Evolutionary conservation across 2,329 filamentous ascomycete species (phyloP).

Genomic region (Colletotrichum kahawae): DNA sequence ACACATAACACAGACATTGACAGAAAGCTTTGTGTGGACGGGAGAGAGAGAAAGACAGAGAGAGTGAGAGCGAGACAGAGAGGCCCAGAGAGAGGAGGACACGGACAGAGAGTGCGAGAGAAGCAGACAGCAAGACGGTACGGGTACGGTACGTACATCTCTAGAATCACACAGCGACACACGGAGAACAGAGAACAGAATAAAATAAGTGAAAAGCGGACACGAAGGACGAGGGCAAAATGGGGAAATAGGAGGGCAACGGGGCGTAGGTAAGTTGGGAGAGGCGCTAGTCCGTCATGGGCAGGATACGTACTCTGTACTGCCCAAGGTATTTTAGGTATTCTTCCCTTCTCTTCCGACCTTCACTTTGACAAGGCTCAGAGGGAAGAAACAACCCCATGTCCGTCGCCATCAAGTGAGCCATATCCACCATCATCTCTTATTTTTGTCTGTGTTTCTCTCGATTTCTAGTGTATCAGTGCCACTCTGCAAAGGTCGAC

Average conservation of each 20-base stretch:
- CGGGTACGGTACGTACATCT: neutral
- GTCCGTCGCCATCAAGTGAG: neutral
- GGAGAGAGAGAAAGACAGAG: neutral
- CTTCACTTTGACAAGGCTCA: neutral
- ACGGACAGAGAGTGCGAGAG: neutral
- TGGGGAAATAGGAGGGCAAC: slow-evolving; percentile 11
- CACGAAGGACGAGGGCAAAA: neutral
- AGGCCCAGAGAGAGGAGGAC: neutral
- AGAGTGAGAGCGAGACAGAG: neutral
- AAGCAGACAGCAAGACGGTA: neutral
- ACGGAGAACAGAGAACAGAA: neutral
- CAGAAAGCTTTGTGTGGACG: neutral
- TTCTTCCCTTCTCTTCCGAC: neutral
- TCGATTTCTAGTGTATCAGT: neutral
- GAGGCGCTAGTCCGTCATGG: neutral
- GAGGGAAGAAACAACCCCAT: neutral
- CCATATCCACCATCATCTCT: neutral
- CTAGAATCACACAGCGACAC: neutral
- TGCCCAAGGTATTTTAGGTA: neutral
- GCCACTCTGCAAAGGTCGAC: neutral
- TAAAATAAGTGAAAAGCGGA: slow-evolving; percentile 5
- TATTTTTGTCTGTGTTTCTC: neutral
- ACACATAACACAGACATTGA: neutral
- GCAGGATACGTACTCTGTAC: neutral
- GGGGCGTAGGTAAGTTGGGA: neutral